Evolutionary conservation across 2,329 filamentous ascomycete genomes (phyloP), one percentile per base, ranked within the genome.

Genomic region (Diaporthe caulivora): DNA sequence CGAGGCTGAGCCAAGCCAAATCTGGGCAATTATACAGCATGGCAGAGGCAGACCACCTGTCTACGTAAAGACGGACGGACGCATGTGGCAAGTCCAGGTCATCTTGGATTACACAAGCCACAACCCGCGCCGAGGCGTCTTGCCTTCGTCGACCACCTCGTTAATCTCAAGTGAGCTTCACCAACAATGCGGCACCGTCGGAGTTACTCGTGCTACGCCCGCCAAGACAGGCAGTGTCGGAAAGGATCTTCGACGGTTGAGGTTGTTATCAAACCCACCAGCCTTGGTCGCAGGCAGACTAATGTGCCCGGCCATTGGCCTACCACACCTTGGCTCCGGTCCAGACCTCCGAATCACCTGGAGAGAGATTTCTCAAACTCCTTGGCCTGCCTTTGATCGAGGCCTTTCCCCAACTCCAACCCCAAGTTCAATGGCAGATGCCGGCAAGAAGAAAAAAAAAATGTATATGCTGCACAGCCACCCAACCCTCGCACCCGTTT

Each of bases 1-100:
- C 62, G 31, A 67, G 62, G 62, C 62, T 67, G 62, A 67, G 62
- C 62, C 62, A 53, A 67, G 62, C 62, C 62, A 9, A 40, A 53
- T 15, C 62, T 67, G 47, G 47, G 62, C 47, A 53, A 37, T 34
- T 31, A n/a, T 29, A 49, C 26, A 18, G 15, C 13, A 49, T n/a
- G 60, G 60, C 29, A 70, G 29, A 24, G 37, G 24, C 44, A 42
- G 55, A 17, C 69, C 37, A 40, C 37, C 37, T 13, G 47, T 6
- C 29, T 26, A 21, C 51, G 10, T 26, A 37, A 11, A 18, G 31
- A 49, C 21, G n/a, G n/a, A 13, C 13, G 37, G 26, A n/a, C 15
- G 21, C 26, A 17, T 40, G n/a, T 21, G 44, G 62, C 44, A 31
- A 67, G 47, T 44, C 44, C 44, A 65, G 60, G 18, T 51, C 60